phyloP scores from a whole-genome alignment of 2,329 filamentous ascomycete genomes.

The Zymoseptoria crescenta region DNA sequence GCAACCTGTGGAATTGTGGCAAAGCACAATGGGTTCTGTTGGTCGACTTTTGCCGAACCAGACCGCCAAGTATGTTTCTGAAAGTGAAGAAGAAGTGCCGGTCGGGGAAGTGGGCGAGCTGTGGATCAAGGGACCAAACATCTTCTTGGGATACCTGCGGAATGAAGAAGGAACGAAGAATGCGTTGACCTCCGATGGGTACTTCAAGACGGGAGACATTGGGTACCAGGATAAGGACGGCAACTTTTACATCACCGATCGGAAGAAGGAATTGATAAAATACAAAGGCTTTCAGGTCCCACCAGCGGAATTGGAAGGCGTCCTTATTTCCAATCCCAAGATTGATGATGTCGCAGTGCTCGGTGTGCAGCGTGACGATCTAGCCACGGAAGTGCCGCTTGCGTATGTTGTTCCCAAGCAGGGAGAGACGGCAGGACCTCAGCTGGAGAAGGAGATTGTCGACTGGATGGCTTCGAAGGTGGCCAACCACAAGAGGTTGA shows the following conservation, averaged over 20 bases:
- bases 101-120: constrained; percentile 50
- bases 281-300: constrained; percentile 41
- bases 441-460: constrained; percentile 42
- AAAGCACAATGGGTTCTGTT: constrained; percentile 65
- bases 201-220: constrained; percentile 82
- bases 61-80: constrained; percentile 67
- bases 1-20: constrained; percentile 65
- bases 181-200: constrained; percentile 66
- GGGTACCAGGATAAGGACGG: constrained; percentile 68
- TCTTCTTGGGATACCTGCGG: constrained; percentile 69
- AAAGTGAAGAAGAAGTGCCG: constrained; percentile 47
- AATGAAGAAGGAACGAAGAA: constrained; percentile 61
- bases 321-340: constrained; percentile 40
- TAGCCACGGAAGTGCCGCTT: constrained; percentile 40
- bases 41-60: constrained; percentile 71
- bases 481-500: constrained; percentile 51
- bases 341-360: constrained; percentile 53
- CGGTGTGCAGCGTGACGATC: constrained; percentile 51
- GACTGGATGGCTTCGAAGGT: constrained; percentile 59
- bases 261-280: constrained; percentile 61
- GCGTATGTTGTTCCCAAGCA: constrained; percentile 32
- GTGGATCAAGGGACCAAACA: constrained; percentile 69
- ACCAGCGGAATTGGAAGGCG: constrained; percentile 38
- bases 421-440: constrained; percentile 14
- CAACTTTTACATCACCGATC: constrained; percentile 76